These are phyloP conservation scores for Cystofilobasidium macerans DNA, from an alignment of 768 basidiomycete genomes.

Conservation along the genomic window DNA sequence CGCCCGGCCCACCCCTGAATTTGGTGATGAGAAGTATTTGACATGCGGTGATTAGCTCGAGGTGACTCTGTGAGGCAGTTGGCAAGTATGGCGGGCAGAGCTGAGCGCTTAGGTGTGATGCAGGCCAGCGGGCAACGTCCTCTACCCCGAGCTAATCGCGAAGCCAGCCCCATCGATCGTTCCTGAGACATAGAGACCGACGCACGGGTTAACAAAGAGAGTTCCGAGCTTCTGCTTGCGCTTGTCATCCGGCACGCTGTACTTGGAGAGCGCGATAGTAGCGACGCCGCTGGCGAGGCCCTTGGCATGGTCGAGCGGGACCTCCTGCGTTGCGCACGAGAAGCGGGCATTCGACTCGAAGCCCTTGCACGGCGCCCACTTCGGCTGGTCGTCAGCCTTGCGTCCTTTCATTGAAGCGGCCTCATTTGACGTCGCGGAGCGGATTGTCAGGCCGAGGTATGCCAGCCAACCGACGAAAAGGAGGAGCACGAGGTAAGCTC, in stretches of 20 bases:
- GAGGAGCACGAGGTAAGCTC: too few species aligned
- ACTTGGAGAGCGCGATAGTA: slow-evolving; percentile 8
- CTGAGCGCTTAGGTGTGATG: too few species aligned
- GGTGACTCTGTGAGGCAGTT: neutral
- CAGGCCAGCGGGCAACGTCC: too few species aligned
- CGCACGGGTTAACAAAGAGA: slow-evolving; percentile 14
- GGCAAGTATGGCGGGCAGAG: neutral
- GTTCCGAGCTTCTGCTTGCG: neutral
- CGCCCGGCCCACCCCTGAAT: slow-evolving; percentile 13
- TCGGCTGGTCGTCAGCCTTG: neutral
- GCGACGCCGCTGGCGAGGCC: slow-evolving; percentile 10
- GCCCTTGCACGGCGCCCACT: slow-evolving; percentile 6
- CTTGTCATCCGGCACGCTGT: neutral
- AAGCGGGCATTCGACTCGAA: slow-evolving; percentile 3
- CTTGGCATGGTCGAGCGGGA: slow-evolving; percentile 22
- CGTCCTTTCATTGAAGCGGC: too few species aligned
- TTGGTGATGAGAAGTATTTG: too few species aligned
- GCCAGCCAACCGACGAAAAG: too few species aligned
- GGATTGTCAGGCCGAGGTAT: too few species aligned
- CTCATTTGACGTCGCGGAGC: too few species aligned
- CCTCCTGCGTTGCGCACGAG: slow-evolving; percentile 1
- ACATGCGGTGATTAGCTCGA: too few species aligned
- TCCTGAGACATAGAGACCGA: too few species aligned
- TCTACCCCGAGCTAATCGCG: too few species aligned
- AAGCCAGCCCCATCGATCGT: too few species aligned